phyloP scores from a whole-genome alignment of 2,329 filamentous ascomycete genomes.

The Capronia americana region DNA sequence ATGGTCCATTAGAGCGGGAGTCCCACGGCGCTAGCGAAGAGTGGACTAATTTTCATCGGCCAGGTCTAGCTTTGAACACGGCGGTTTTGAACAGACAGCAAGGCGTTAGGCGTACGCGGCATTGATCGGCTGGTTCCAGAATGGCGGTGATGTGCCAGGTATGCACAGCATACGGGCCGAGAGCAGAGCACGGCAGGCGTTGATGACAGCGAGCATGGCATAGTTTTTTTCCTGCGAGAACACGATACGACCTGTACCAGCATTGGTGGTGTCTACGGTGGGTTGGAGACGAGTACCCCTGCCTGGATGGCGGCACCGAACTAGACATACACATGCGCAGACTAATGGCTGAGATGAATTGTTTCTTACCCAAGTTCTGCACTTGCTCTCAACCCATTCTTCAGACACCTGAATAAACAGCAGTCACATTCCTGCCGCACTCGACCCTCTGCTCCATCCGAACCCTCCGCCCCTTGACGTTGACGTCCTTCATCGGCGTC shows the following conservation, averaged over 20 bases:
- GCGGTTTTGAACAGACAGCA: constrained; percentile 17
- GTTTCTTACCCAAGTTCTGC: not conserved
- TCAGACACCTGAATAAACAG: constrained; percentile 74
- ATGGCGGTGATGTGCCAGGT: not conserved
- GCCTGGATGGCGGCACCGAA: not conserved
- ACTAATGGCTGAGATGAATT: constrained; percentile 5
- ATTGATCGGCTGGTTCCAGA: not conserved
- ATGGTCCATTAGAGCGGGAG: constrained; percentile 53
- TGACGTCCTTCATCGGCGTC: constrained; percentile 75
- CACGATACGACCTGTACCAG: not conserved
- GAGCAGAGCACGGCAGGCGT: not conserved
- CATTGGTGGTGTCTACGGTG: not conserved
- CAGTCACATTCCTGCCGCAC: constrained; percentile 81
- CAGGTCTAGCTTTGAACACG: not conserved
- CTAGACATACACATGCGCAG: not conserved
- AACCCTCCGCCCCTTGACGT: constrained; percentile 72
- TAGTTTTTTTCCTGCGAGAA: not conserved
- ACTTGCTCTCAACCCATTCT: not conserved
- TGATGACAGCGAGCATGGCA: constrained; percentile 1
- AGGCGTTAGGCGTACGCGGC: constrained; percentile 24
- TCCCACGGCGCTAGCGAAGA: not conserved
- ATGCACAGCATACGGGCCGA: constrained; percentile 7
- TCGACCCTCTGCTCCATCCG: constrained; percentile 85
- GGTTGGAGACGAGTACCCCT: not conserved
- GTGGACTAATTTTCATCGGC: not conserved